These are phyloP conservation scores for Sparassis latifolia DNA, from an alignment of 1,284 basidiomycete species.

Conservation along the genomic window DNA sequence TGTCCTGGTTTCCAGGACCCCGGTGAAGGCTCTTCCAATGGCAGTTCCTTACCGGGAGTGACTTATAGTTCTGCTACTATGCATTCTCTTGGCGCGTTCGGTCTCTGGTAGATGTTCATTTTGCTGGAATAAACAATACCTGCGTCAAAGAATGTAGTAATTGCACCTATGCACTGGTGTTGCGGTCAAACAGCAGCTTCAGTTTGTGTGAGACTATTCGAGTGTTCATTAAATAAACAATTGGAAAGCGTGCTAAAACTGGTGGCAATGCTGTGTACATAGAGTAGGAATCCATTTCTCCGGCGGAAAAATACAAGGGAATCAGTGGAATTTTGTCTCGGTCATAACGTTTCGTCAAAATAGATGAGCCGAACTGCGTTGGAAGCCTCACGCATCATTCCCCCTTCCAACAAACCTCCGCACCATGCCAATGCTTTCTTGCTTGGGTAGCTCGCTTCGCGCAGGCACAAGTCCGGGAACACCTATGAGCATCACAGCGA, in stretches of 20 bases:
- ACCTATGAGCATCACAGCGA: constrained; percentile 34
- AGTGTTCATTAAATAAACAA: too few relatives aligned
- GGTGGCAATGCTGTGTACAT: background rate
- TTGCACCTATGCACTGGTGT: too few relatives aligned
- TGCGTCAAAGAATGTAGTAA: too few relatives aligned
- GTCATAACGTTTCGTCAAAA: background rate
- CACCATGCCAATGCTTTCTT: background rate
- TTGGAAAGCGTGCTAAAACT: too few relatives aligned
- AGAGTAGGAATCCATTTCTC: background rate
- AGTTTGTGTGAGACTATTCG: too few relatives aligned
- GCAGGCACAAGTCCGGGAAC: constrained; percentile 37
- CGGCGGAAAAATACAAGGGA: background rate
- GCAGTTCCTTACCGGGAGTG: too few relatives aligned
- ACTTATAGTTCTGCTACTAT: too few relatives aligned
- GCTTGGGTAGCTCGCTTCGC: constrained; percentile 8
- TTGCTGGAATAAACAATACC: too few relatives aligned
- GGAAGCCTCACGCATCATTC: background rate
- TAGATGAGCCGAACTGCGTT: background rate
- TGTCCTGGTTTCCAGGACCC: constrained; percentile 9
- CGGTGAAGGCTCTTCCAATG: too few relatives aligned
- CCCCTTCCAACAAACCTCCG: background rate
- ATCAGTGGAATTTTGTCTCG: background rate
- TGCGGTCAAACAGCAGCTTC: too few relatives aligned
- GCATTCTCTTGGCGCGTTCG: too few relatives aligned
- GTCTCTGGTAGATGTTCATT: too few relatives aligned